Base-by-base conservation (phyloP, 1,139 yeast species). In the Blastobotrys capitulatus region DNA sequence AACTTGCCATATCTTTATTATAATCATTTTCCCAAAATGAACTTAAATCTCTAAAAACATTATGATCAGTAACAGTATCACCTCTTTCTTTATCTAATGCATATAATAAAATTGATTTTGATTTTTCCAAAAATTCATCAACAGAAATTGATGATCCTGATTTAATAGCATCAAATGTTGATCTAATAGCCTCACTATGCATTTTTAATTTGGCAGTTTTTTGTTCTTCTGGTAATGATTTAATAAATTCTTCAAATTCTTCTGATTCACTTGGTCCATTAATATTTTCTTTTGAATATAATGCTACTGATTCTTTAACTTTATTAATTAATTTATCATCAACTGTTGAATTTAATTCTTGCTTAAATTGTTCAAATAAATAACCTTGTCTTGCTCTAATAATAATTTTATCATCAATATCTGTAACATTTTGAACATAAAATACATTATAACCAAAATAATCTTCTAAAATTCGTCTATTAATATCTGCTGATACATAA, bases 391-490 rank as follows among this genome's bases (percentile, higher is more conserved):
- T 83, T 7, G 97, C 97, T 50, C 96, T 85, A 41, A 92, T 73
- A 61, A 92, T 92, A 69, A 92, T 92, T 71, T 92, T 92, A 68
- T 92, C 99, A 67, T 92, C 99, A 53, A 92, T 89, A 67, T 92
- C 98, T 18, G 99, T 92, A 53, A 92, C 97, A 63, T 92, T 92
- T 71, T 94, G 99, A 47, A 94, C 89, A 68, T 89, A 92, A 47
- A 76, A 76, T 44, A 92, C 78, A 59, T 86, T 81, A 70, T 87
- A 92, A 19, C 96, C 95, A 70, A 94, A 92, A 68, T 88, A 90
- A 65, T 90, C 89, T 65, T 83, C 87, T 57, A 92, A 67, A 45
- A 94, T 78, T 59, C 98, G 78, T 65, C 98, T 80, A 64, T 88
- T 86, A 64, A 92, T 88, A 67, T 94, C 98, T 48, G 88, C 86